Evolutionary conservation across 2,329 filamentous ascomycete genomes (phyloP).

Genomic region (Tolypocladium amazonense): DNA sequence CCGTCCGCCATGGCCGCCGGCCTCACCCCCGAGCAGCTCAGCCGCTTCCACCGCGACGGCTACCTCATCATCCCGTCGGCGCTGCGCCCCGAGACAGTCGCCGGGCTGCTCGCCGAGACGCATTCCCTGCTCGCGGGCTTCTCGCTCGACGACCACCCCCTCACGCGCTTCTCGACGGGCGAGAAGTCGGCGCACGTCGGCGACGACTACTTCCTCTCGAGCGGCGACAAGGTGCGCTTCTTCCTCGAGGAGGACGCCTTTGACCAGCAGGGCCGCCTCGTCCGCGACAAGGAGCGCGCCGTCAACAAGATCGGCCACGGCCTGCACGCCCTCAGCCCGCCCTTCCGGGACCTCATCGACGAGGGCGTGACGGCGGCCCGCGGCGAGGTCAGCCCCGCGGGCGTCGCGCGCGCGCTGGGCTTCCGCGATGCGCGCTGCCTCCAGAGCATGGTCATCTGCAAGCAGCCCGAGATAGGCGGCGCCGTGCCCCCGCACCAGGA

Average conservation of each 20-base stretch:
- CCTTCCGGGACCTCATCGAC: constrained; percentile 51
- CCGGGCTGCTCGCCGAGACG: constrained; percentile 63
- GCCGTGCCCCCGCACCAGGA: constrained; percentile 89
- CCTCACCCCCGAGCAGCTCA: constrained; percentile 61
- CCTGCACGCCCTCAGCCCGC: constrained; percentile 57
- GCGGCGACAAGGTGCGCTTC: constrained; percentile 86
- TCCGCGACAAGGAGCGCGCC: constrained; percentile 69
- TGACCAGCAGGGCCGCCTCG: constrained; percentile 49
- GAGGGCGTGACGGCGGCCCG: constrained; percentile 26
- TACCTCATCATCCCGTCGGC: constrained; percentile 81
- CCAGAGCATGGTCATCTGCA: constrained; percentile 98
- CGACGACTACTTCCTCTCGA: constrained; percentile 86
- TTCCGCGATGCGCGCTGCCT: constrained; percentile 68
- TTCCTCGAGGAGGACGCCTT: constrained; percentile 98
- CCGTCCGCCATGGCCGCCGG: constrained; percentile 24
- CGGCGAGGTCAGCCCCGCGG: constrained; percentile 33
- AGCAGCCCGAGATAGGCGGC: constrained; percentile 91
- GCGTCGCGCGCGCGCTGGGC: constrained; percentile 59
- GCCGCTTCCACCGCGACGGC: constrained; percentile 69
- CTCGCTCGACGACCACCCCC: constrained; percentile 71
- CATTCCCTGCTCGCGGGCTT: constrained; percentile 64
- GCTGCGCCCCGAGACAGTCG: constrained; percentile 54
- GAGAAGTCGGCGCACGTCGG: constrained; percentile 68
- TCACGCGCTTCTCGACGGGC: constrained; percentile 90
- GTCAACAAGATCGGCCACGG: constrained; percentile 86